Conservation (phyloP, 192 early-diverging fungal species). For the Rhizophagus prolifer region DNA sequence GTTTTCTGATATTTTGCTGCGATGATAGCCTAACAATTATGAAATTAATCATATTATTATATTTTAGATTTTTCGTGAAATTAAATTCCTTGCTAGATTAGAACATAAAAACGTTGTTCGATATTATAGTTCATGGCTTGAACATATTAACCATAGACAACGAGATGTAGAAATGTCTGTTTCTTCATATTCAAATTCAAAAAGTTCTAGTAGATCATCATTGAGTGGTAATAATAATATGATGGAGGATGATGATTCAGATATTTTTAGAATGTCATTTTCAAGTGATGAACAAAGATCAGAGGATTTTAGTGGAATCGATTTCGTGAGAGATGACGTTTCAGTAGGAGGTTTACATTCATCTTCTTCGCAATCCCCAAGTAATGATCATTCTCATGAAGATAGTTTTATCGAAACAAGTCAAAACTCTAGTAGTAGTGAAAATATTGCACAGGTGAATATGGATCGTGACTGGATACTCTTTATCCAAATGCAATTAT, state of each 20-base stretch:
- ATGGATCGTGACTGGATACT: constrained; percentile 47
- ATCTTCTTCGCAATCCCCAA: neutral
- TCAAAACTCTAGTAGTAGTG: neutral
- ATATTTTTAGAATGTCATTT: constrained; percentile 29
- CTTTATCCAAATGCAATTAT: constrained; percentile 94
- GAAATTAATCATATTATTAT: constrained; percentile 34
- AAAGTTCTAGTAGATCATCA: constrained; percentile 17
- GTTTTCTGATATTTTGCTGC: neutral
- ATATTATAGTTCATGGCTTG: constrained; percentile 92
- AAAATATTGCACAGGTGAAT: neutral
- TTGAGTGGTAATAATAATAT: constrained; percentile 29
- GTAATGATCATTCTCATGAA: constrained; percentile 22
- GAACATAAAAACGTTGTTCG: constrained; percentile 91
- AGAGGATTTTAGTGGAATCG: constrained; percentile 35
- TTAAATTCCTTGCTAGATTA: constrained; percentile 82
- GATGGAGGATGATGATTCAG: constrained; percentile 32
- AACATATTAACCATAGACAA: constrained; percentile 49
- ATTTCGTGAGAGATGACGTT: constrained; percentile 31
- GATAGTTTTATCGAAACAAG: constrained; percentile 3
- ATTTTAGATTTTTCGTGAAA: constrained; percentile 83
- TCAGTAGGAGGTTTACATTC: neutral
- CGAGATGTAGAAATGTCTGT: constrained; percentile 10
- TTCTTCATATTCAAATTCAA: constrained; percentile 19
- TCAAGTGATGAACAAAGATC: neutral
- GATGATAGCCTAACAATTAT: too few species aligned